Evolutionary conservation across 805 yeast genomes (phyloP).

Genomic region (Geotrichum ghanense): DNA sequence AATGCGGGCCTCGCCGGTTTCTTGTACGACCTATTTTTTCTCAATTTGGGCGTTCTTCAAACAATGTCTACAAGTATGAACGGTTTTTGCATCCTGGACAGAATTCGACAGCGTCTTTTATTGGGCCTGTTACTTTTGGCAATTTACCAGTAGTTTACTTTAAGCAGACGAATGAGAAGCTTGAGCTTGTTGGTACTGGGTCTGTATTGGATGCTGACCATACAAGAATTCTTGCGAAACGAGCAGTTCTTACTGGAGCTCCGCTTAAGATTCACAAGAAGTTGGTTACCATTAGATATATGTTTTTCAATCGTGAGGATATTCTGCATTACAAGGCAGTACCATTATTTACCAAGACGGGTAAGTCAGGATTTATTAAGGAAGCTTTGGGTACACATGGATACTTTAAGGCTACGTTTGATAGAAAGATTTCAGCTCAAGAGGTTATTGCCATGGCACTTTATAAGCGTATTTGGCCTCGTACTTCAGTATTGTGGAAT

Average conservation of each 20-base stretch:
- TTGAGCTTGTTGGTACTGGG: conserved; percentile 73
- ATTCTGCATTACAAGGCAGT: conserved; percentile 81
- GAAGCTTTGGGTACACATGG: conserved; percentile 98
- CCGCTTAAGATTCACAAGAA: conserved; percentile 91
- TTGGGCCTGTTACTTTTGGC: conserved; percentile 78
- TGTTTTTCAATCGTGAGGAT: conserved; percentile 91
- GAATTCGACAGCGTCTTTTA: conserved; percentile 67
- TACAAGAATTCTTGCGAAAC: conserved; percentile 72
- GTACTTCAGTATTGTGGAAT: conserved; percentile 15
- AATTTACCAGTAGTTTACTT: conserved; percentile 72
- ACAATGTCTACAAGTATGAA: conserved; percentile 80
- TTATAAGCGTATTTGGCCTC: conserved; percentile 91
- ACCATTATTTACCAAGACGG: conserved; percentile 85
- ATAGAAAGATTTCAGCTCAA: conserved; percentile 80
- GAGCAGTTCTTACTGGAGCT: conserved; percentile 84
- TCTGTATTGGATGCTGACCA: conserved; percentile 80
- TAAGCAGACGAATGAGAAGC: conserved; percentile 35
- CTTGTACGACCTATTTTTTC: conserved; percentile 75
- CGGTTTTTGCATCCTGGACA: conserved; percentile 73
- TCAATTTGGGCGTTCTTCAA: conserved; percentile 56
- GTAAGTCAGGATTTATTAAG: conserved; percentile 89
- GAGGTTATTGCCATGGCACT: conserved; percentile 91
- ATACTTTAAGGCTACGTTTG: conserved; percentile 90
- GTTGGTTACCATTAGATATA: conserved; percentile 86
- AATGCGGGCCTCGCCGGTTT: conserved; percentile 88